phyloP scores from a whole-genome alignment of 2,329 filamentous ascomycete genomes.

The Aureobasidium zeae region DNA sequence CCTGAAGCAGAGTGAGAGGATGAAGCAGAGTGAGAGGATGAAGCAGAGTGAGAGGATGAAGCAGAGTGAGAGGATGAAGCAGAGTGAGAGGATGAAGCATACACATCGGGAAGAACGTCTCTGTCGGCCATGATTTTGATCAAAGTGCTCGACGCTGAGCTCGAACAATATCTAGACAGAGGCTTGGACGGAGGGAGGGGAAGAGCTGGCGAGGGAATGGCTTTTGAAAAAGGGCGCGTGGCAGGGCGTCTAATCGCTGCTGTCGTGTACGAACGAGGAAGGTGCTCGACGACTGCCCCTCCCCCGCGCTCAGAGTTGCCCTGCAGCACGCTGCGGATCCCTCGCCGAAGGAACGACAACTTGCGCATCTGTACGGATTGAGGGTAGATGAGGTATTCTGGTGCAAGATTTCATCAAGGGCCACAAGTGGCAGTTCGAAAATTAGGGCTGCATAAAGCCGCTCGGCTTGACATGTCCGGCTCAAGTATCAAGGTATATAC shows the following conservation, averaged over 20 bases:
- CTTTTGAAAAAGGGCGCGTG: not conserved
- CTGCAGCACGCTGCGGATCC: conserved; percentile 12
- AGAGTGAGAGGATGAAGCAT: too few species aligned
- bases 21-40: not conserved
- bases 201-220: not conserved
- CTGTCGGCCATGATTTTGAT: conserved; percentile 38
- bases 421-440: too few species aligned
- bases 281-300: conserved; percentile 11
- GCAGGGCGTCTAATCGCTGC: conserved; percentile 3
- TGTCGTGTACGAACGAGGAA: conserved; percentile 13
- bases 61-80: not conserved
- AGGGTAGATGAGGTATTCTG: too few species aligned
- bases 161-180: conserved; percentile 23
- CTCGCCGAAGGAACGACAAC: conserved; percentile 5
- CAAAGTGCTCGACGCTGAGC: conserved; percentile 26
- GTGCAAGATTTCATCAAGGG: too few species aligned
- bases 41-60: not conserved
- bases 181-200: not conserved
- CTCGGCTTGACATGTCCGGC: too few species aligned
- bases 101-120: conserved; percentile 39
- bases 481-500: too few species aligned
- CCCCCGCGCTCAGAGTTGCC: conserved; percentile 13
- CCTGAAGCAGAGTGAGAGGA: not conserved
- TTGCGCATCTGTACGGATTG: too few species aligned
- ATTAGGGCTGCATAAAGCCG: too few species aligned